A percentile compares a stretch with the other conserved stretches of the same genome.
phyloP scores from a whole-genome alignment of 2,329 filamentous ascomycete species.

The Eutypella sp. region DNA sequence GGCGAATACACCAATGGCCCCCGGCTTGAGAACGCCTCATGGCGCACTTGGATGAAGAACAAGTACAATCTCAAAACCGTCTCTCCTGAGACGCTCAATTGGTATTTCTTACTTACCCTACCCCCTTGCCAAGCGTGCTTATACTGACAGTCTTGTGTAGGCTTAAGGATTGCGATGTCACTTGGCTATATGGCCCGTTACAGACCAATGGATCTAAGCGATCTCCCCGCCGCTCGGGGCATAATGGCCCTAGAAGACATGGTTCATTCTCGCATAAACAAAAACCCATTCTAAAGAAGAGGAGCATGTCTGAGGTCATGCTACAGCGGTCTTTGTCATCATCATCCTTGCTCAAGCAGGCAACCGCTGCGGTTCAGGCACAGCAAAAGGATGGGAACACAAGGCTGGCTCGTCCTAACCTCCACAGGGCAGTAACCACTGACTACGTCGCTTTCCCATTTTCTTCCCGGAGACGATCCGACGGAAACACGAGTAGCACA shows the following conservation, averaged over 20 bases:
- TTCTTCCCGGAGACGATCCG: constrained; percentile 55
- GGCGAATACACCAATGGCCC: constrained; percentile 75
- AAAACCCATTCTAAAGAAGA: constrained; percentile 94
- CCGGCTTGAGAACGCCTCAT: constrained; percentile 89
- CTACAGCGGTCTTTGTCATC: constrained; percentile 83
- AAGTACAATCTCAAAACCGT: constrained; percentile 85
- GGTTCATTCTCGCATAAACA: constrained; percentile 69
- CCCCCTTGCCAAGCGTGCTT: constrained; percentile 1
- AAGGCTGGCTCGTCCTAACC: constrained; percentile 45
- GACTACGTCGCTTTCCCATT: constrained; percentile 65
- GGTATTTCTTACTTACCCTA: constrained; percentile 46
- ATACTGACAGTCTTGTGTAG: constrained; percentile 44
- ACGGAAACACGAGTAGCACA: constrained; percentile 59
- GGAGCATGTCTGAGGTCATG: constrained; percentile 94
- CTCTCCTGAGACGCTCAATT: constrained; percentile 87
- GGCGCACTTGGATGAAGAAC: constrained; percentile 93
- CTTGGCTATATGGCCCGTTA: constrained; percentile 92
- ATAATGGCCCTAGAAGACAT: constrained; percentile 40
- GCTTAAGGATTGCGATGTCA: constrained; percentile 96
- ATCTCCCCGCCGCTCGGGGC: constrained; percentile 39
- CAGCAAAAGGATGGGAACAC: constrained; percentile 59
- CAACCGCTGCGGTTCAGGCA: constrained; percentile 78
- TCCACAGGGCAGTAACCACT: constrained; percentile 56
- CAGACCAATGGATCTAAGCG: constrained; percentile 64
- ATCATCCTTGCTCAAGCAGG: constrained; percentile 84